These are phyloP conservation scores for Rhodotorula sp. DNA, from an alignment of 1,284 basidiomycete species.

Conservation along the genomic window DNA sequence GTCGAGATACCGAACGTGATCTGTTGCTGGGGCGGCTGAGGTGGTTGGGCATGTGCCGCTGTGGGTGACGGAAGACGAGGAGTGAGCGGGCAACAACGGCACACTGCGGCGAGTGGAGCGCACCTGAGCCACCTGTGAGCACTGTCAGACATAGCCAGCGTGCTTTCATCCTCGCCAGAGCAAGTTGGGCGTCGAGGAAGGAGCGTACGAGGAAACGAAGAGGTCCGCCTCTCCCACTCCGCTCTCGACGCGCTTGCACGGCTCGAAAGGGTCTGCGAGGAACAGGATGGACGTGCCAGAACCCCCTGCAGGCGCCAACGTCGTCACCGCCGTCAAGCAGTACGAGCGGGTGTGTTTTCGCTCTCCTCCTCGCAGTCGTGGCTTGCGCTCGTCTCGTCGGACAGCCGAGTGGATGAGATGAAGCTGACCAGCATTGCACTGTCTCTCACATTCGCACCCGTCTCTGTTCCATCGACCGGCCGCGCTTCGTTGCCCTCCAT, in stretches of 20 bases:
- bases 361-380: background rate
- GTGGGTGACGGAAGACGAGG: background rate
- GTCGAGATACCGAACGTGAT: constrained; percentile 10
- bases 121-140: background rate
- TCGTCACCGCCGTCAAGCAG: constrained; percentile 20
- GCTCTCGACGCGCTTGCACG: background rate
- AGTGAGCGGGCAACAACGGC: background rate
- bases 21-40: background rate
- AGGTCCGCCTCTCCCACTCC: background rate
- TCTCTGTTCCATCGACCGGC: too few relatives aligned
- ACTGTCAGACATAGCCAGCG: background rate
- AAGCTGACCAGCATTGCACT: background rate
- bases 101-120: background rate
- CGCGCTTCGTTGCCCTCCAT: background rate
- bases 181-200: background rate
- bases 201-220: background rate
- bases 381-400: background rate
- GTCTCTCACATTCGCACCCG: too few relatives aligned
- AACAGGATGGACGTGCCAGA: constrained; percentile 22
- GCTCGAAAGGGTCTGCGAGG: too few relatives aligned
- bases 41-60: background rate
- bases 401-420: background rate
- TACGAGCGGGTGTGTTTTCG: constrained; percentile 22
- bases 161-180: too few relatives aligned
- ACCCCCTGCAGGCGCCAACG: constrained; percentile 12